Percentiles rank a stretch among this genome's conserved stretches.
Evolutionary conservation across 495 filamentous ascomycete species (phyloP).

Genomic region (Penicillium roqueforti): DNA sequence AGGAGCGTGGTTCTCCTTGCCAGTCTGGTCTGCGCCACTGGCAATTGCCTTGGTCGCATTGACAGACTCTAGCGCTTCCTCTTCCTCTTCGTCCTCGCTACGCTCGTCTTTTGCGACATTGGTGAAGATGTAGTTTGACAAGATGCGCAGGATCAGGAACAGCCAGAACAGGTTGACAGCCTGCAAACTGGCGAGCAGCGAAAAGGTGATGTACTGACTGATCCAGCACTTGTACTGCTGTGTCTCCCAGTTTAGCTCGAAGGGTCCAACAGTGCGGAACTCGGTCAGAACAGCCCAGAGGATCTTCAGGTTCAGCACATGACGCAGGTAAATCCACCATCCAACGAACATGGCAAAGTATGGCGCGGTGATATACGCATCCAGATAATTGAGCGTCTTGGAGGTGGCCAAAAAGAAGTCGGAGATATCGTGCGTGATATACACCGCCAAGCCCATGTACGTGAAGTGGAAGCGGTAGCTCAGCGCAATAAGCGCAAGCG

Average conservation of each 20-base stretch:
- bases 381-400: conserved; percentile 90
- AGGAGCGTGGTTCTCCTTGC: conserved; percentile 37
- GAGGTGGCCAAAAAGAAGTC: conserved; percentile 98
- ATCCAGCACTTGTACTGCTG: conserved; percentile 80
- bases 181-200: conserved; percentile 68
- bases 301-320: conserved; percentile 86
- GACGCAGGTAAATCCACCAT: conserved; percentile 89
- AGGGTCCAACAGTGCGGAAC: conserved; percentile 85
- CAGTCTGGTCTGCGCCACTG: conserved; percentile 26
- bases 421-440: conserved; percentile 92
- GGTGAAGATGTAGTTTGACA: conserved; percentile 53
- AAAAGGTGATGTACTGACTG: conserved; percentile 67
- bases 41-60: conserved; percentile 26
- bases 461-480: conserved; percentile 99
- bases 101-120: conserved; percentile 50
- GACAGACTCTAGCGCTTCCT: conserved; percentile 35
- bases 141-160: conserved; percentile 73
- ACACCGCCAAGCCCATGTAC: conserved; percentile 94
- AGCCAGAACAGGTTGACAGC: conserved; percentile 85
- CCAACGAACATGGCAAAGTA: conserved; percentile 82
- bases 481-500: conserved; percentile 76
- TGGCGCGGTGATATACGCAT: conserved; percentile 67
- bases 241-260: conserved; percentile 78
- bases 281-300: conserved; percentile 80
- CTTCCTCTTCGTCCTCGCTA: conserved; percentile 58